Conservation (phyloP, 2,329 filamentous ascomycete species). For the Ascocoryne sarcoides region DNA sequence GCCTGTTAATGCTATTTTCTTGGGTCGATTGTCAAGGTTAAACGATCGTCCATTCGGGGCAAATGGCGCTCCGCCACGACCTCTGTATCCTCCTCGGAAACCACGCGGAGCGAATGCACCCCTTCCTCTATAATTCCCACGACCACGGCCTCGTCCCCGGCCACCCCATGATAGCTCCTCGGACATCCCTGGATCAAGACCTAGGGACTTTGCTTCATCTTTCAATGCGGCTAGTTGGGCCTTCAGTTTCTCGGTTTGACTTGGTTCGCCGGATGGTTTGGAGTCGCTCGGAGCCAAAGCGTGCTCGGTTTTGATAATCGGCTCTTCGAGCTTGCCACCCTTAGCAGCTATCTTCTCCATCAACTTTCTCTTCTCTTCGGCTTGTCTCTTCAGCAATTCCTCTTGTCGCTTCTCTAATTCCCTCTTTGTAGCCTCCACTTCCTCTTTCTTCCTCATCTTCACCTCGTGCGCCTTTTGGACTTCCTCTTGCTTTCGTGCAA, state of each 20-base stretch:
- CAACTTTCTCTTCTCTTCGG: constrained; percentile 54
- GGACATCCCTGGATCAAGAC: constrained; percentile 49
- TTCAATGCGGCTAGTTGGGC: constrained; percentile 66
- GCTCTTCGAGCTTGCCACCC: constrained; percentile 27
- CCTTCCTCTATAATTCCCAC: constrained; percentile 31
- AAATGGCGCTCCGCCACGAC: constrained; percentile 35
- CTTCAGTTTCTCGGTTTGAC: constrained; percentile 56
- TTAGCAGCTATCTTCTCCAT: constrained; percentile 54
- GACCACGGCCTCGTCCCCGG: constrained; percentile 34
- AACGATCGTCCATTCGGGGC: constrained; percentile 36
- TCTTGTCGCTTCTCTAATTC: constrained; percentile 58
- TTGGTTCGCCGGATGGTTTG: too few relatives aligned
- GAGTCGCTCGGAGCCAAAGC: too few relatives aligned
- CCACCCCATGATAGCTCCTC: constrained; percentile 32
- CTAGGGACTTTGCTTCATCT: constrained; percentile 61
- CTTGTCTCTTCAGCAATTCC: constrained; percentile 53
- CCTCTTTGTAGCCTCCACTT: constrained; percentile 51
- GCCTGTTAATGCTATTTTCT: constrained; percentile 54
- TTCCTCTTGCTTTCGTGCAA: constrained; percentile 59
- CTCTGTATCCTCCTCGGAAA: constrained; percentile 36
- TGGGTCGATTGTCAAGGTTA: constrained; percentile 69
- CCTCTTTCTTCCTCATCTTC: constrained; percentile 51
- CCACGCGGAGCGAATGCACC: constrained; percentile 31
- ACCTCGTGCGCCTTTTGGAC: constrained; percentile 62
- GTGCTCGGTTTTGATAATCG: constrained; percentile 9